Evolutionary conservation across 2,329 filamentous ascomycete genomes (phyloP).

Genomic region (Trichothecium sympodiale): DNA sequence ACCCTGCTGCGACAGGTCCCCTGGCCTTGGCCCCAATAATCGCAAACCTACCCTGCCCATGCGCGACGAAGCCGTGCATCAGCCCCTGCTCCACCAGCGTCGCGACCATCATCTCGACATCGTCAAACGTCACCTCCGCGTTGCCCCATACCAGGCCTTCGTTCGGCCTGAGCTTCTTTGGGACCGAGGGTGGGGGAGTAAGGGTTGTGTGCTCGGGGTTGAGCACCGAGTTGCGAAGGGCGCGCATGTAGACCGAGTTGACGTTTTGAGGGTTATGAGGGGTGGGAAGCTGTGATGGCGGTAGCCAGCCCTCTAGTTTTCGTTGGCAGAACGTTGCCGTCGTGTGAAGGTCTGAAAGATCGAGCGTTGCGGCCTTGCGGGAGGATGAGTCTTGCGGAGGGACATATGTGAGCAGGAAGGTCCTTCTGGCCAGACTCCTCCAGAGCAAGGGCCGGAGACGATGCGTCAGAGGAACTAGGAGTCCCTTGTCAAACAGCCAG

Average conservation of each 20-base stretch:
- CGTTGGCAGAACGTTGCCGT: conserved; percentile 56
- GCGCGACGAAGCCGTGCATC: conserved; percentile 74
- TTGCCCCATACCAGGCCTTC: conserved; percentile 56
- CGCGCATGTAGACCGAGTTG: conserved; percentile 39
- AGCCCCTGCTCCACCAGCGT: conserved; percentile 71
- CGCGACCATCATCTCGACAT: conserved; percentile 69
- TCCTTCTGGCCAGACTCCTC: conserved; percentile 68
- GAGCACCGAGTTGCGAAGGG: conserved; percentile 33
- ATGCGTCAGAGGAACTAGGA: conserved; percentile 66
- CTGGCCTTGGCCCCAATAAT: conserved; percentile 66
- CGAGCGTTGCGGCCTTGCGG: conserved; percentile 61
- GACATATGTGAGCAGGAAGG: conserved; percentile 70
- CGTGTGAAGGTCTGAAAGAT: conserved; percentile 55
- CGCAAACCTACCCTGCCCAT: conserved; percentile 65
- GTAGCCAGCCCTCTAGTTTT: conserved; percentile 45
- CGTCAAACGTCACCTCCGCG: conserved; percentile 43
- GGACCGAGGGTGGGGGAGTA: conserved; percentile 33
- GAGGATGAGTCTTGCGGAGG: conserved; percentile 44
- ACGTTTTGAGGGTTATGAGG: conserved; percentile 27
- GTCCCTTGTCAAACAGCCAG: conserved; percentile 67
- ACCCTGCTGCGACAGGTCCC: conserved; percentile 57
- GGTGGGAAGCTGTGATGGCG: conserved; percentile 9
- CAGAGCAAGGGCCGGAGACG: conserved; percentile 74
- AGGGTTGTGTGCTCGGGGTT: conserved; percentile 29
- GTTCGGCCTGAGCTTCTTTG: conserved; percentile 39